A percentile compares a stretch with the other conserved stretches of the same genome.
Conservation (phyloP, 192 early-diverging fungal species). For the Spizellomyces punctatus region DNA sequence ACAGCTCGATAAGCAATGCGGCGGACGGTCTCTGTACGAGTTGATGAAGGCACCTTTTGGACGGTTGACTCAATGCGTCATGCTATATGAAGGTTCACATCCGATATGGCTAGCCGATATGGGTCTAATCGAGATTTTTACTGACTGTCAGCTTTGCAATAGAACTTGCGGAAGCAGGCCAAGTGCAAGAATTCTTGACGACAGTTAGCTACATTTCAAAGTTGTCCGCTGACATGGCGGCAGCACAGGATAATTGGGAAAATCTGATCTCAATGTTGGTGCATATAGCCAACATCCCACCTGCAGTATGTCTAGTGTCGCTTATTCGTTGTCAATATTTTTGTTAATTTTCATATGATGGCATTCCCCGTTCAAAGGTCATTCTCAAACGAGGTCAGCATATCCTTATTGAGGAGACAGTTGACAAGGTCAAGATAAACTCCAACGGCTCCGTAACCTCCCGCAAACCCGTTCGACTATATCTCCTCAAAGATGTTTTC, state of each 20-base stretch:
- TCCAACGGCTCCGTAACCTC: slow-evolving; percentile 6
- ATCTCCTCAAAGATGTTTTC: slow-evolving; percentile 27
- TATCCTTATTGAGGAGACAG: slow-evolving; percentile 14
- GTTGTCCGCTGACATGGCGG: slow-evolving; percentile 18
- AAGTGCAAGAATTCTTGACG: neutral
- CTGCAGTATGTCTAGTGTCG: slow-evolving; percentile 5
- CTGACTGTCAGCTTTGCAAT: neutral
- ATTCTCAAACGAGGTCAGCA: slow-evolving; percentile 19
- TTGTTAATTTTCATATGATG: neutral
- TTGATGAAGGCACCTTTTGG: slow-evolving; percentile 22
- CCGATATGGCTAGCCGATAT: neutral
- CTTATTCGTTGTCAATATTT: neutral
- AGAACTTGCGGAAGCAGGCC: slow-evolving; percentile 24
- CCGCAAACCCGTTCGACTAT: slow-evolving; percentile 25
- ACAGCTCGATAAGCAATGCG: slow-evolving; percentile 19
- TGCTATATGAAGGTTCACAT: slow-evolving; percentile 10
- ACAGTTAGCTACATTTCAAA: neutral
- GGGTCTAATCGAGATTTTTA: neutral
- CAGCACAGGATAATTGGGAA: slow-evolving; percentile 12
- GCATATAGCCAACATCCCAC: slow-evolving; percentile 24
- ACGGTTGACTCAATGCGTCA: slow-evolving; percentile 14
- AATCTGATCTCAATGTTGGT: slow-evolving; percentile 25
- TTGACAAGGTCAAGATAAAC: slow-evolving; percentile 28
- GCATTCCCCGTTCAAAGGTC: slow-evolving; percentile 18
- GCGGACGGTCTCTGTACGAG: slow-evolving; percentile 19